Evolutionary conservation across 2,329 filamentous ascomycete genomes (phyloP).

Genomic region (Basipetospora sp.): DNA sequence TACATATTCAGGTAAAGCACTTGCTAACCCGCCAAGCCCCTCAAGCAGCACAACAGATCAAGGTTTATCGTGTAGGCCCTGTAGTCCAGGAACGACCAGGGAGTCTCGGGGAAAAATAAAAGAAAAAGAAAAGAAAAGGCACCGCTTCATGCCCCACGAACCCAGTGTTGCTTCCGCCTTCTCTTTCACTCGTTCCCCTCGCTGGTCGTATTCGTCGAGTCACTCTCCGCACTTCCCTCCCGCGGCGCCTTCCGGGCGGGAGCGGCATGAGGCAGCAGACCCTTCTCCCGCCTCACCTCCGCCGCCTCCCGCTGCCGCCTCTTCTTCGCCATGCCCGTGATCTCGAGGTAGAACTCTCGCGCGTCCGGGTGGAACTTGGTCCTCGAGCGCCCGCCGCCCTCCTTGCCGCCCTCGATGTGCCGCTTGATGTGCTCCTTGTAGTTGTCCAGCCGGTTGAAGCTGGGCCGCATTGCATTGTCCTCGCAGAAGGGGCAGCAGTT

Average conservation of each 20-base stretch:
- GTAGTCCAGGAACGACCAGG: too few relatives aligned
- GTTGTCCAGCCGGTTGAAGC: constrained; percentile 11
- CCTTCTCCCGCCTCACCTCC: background rate
- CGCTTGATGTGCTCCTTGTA: constrained; percentile 12
- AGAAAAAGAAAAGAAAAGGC: too few relatives aligned
- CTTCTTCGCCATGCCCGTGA: constrained; percentile 1
- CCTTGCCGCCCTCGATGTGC: constrained; percentile 8
- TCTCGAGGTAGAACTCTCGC: constrained; percentile 1
- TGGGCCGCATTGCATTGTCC: constrained; percentile 4
- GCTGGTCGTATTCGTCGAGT: too few relatives aligned
- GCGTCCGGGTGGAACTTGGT: constrained; percentile 3
- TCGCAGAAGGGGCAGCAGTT: constrained; percentile 6
- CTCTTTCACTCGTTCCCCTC: too few relatives aligned
- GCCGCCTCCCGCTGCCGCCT: background rate
- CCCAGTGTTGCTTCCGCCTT: too few relatives aligned
- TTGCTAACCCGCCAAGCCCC: too few relatives aligned
- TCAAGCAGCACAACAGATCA: too few relatives aligned
- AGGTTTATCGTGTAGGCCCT: too few relatives aligned
- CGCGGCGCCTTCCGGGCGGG: background rate
- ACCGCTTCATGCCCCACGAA: too few relatives aligned
- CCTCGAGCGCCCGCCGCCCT: background rate
- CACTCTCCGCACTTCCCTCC: background rate
- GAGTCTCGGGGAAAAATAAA: too few relatives aligned
- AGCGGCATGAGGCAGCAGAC: background rate
- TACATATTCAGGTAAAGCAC: too few relatives aligned